Evolutionary conservation across 306 rosid species (phyloP), one percentile per base, ranked within the genome.

Genomic region (Acacia melanoxylon): DNA sequence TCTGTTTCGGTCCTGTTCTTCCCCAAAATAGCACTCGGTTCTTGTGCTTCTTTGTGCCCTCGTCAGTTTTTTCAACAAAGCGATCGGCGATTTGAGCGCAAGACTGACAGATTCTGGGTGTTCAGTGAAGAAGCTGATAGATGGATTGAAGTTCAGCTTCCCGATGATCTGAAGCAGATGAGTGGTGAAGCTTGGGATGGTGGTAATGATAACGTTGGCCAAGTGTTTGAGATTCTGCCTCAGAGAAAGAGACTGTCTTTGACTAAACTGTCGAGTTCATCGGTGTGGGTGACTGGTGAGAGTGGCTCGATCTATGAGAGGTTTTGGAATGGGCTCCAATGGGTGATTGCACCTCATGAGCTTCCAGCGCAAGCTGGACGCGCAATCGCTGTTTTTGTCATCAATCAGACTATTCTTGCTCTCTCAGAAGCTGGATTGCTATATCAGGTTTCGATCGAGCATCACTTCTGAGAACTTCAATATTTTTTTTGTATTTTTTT

Each of bases 281-380:
- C 98, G n/a, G 73, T 91, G 54, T 95, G 98, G 98, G 73, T 95
- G 74, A 95, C 91, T 78, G 95, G 95, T 78, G 91, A 86, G 83
- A 95, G 98, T 88, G 98, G 98, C 4, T 90, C 90, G 9, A 95
- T 95, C 65, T 93, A 89, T 83, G 98, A 95, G 93, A 93, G 98
- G 89, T 91, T 90, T 84, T 95, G 98, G 98, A 95, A 95, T 89
- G 98, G 95, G 76, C 84, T 91, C n/a, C 97, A 93, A 83, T 95
- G 98, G 98, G 95, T 91, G 51, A 46, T 90, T 61, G 94, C 97
- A 72, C 97, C 98, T 25, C 98, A 95, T 85, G 98, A 91, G 73
- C 88, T 95, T 22, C 98, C 97, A 42, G 7, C 87, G 65, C 84
- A 83, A 22, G 91, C 78, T 14, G 97, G 89, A 27, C 89, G 74